Conservation (phyloP, 2,329 filamentous ascomycete species). For the Mycocentrospora acerina region DNA sequence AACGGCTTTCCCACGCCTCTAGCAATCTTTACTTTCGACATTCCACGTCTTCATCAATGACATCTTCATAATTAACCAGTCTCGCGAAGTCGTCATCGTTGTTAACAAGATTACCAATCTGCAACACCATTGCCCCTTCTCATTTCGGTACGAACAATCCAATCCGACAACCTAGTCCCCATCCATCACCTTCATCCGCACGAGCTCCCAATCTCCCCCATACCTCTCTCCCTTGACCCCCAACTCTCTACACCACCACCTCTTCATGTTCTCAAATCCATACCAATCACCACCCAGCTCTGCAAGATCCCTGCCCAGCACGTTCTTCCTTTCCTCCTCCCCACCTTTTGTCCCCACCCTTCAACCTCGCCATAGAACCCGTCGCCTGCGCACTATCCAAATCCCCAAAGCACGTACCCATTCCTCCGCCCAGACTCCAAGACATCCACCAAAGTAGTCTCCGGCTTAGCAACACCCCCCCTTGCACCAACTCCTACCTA, state of each 20-base stretch:
- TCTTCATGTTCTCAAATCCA: constrained; percentile 2
- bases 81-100: no score
- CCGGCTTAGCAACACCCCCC: constrained; percentile 6
- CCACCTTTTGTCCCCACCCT: constrained; percentile 1
- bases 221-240: neutral
- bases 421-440: neutral
- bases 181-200: neutral
- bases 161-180: neutral
- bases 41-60: no score
- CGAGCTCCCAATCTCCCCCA: neutral
- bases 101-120: no score
- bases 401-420: constrained; percentile 1
- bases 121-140: no score
- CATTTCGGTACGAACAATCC: neutral
- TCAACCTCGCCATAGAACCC: neutral
- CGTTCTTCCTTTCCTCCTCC: neutral
- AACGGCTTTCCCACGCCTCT: no score
- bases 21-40: no score
- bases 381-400: constrained; percentile 4
- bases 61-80: no score
- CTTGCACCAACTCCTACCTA: constrained; percentile 1
- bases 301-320: neutral
- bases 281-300: constrained; percentile 6
- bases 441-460: constrained; percentile 2
- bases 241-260: neutral